phyloP scores from a whole-genome alignment of 2,329 filamentous ascomycete genomes.

The Gliomastix tumulicola region DNA sequence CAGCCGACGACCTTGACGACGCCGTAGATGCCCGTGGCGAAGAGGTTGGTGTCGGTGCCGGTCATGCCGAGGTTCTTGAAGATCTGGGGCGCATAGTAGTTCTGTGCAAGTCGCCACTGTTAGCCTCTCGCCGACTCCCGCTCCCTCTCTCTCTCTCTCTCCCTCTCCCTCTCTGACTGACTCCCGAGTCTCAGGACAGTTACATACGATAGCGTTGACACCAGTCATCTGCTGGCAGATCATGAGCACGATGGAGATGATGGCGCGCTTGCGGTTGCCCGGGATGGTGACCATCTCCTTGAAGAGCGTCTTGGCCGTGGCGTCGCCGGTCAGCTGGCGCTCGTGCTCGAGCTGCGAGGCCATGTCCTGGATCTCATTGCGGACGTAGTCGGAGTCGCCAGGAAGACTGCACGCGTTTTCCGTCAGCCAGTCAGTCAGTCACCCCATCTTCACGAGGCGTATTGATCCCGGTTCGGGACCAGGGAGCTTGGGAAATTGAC shows the following conservation, averaged over 20 bases:
- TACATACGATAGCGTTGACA: slow-evolving; percentile 34
- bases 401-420: slow-evolving; percentile 47
- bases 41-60: slow-evolving; percentile 50
- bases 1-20: slow-evolving; percentile 63
- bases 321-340: slow-evolving; percentile 46
- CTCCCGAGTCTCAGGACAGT: too few species aligned
- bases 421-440: background rate
- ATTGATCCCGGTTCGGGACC: too few species aligned
- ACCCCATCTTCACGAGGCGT: too few species aligned
- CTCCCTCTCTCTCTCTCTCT: too few species aligned
- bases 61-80: slow-evolving; percentile 58
- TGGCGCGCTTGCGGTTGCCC: slow-evolving; percentile 55
- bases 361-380: slow-evolving; percentile 55
- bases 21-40: slow-evolving; percentile 69
- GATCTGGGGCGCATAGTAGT: slow-evolving; percentile 65
- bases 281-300: slow-evolving; percentile 57
- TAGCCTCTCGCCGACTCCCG: too few species aligned
- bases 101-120: too few species aligned
- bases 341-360: slow-evolving; percentile 56
- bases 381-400: slow-evolving; percentile 44
- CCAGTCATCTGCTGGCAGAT: slow-evolving; percentile 70
- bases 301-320: slow-evolving; percentile 47
- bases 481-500: too few species aligned
- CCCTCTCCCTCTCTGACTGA: too few species aligned
- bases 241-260: slow-evolving; percentile 55